Percentiles rank a stretch among this genome's conserved stretches.
phyloP scores from a whole-genome alignment of 2,329 filamentous ascomycete species.

The Chalaropsis thielavioides region DNA sequence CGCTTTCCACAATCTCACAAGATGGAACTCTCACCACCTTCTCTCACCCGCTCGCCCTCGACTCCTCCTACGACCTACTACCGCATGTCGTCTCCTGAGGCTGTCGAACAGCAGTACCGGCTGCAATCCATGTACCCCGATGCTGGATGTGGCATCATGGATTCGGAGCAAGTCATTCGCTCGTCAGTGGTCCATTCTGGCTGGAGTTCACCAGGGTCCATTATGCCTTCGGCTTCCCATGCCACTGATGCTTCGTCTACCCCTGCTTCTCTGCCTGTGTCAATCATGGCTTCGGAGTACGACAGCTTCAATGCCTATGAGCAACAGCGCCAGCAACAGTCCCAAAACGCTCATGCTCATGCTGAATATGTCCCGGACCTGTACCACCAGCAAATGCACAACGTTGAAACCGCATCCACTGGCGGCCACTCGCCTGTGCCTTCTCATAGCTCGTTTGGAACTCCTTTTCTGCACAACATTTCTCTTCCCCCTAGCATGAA shows the following conservation, averaged over 20 bases:
- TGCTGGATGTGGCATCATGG: slow-evolving; percentile 26
- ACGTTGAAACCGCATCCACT: slow-evolving; percentile 9
- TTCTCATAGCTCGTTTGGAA: slow-evolving; percentile 8
- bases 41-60: slow-evolving; percentile 20
- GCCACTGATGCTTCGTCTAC: slow-evolving; percentile 28
- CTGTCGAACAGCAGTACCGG: slow-evolving; percentile 30
- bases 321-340: slow-evolving; percentile 25
- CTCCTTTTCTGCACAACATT: slow-evolving; percentile 2
- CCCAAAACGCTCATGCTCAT: slow-evolving; percentile 36
- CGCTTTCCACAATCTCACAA: not conserved
- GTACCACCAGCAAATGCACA: slow-evolving; percentile 5
- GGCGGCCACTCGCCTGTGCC: slow-evolving; percentile 17
- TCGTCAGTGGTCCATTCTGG: slow-evolving; percentile 29
- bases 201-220: slow-evolving; percentile 30
- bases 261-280: slow-evolving; percentile 30
- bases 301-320: slow-evolving; percentile 30
- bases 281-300: slow-evolving; percentile 35
- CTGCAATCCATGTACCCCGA: slow-evolving; percentile 25
- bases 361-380: slow-evolving; percentile 26
- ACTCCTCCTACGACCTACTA: slow-evolving; percentile 27
- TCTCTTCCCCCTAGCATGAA: slow-evolving; percentile 27
- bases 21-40: slow-evolving; percentile 21
- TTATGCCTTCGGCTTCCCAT: slow-evolving; percentile 27
- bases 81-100: slow-evolving; percentile 33
- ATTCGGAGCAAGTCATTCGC: slow-evolving; percentile 26